Conservation (phyloP, 1,139 yeast genomes). For the Debaryomyces subglobosus region DNA sequence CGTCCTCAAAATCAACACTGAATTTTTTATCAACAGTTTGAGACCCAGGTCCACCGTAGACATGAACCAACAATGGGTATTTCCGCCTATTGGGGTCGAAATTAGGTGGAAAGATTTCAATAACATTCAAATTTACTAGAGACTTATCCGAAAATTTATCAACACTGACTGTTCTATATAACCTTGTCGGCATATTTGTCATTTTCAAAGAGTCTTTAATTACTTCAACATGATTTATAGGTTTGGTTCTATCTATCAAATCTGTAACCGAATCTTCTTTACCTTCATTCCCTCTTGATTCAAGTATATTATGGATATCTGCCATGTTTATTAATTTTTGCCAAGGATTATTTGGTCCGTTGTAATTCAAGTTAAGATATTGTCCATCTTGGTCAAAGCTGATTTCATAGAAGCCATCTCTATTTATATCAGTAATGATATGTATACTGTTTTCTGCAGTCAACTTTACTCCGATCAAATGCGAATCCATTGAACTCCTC, state of each 20-base stretch:
- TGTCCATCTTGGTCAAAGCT: slow-evolving; percentile 58
- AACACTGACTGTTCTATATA: slow-evolving; percentile 50
- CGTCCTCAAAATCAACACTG: slow-evolving; percentile 65
- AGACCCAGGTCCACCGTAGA: slow-evolving; percentile 96
- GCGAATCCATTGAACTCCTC: slow-evolving; percentile 33
- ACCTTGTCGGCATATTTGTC: slow-evolving; percentile 59
- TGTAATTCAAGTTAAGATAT: slow-evolving; percentile 54
- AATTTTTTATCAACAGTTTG: slow-evolving; percentile 64
- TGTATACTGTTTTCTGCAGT: slow-evolving; percentile 13
- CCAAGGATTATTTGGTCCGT: slow-evolving; percentile 71
- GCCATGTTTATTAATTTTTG: slow-evolving; percentile 57
- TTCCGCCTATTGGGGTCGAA: slow-evolving; percentile 56
- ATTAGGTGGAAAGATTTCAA: slow-evolving; percentile 75
- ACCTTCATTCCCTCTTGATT: slow-evolving; percentile 11
- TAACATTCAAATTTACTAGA: slow-evolving; percentile 57
- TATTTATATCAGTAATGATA: slow-evolving; percentile 25
- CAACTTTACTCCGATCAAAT: slow-evolving; percentile 31
- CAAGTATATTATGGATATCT: slow-evolving; percentile 29
- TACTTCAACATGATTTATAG: slow-evolving; percentile 32
- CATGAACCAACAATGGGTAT: slow-evolving; percentile 81
- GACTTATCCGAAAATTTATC: slow-evolving; percentile 42
- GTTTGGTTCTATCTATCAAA: slow-evolving; percentile 30
- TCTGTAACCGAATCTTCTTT: slow-evolving; percentile 14
- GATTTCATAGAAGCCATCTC: slow-evolving; percentile 36
- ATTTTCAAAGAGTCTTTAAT: slow-evolving; percentile 25